phyloP scores from a whole-genome alignment of 1,139 yeast species.

The Magnusiomyces fungicola region DNA sequence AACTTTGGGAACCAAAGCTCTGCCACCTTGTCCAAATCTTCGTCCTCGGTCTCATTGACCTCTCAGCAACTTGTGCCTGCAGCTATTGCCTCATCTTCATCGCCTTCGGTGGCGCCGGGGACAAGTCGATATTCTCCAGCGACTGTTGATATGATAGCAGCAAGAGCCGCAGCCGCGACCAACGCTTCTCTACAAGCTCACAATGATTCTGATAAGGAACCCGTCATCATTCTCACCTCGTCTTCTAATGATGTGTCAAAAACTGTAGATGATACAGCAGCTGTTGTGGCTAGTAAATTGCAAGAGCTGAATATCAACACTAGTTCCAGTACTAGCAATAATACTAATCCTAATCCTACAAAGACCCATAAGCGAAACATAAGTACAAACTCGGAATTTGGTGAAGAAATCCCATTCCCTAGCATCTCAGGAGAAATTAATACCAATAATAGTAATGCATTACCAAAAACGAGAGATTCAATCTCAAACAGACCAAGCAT shows the following conservation, averaged over 20 bases:
- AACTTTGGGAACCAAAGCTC: slow-evolving; percentile 8
- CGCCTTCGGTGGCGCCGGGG: not conserved
- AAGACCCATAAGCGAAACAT: not conserved
- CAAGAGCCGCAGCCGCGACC: too few species aligned
- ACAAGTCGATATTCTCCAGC: too few species aligned
- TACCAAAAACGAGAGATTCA: not conserved
- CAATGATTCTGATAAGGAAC: too few species aligned
- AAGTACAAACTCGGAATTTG: not conserved
- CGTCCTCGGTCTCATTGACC: not conserved
- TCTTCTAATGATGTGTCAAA: too few species aligned
- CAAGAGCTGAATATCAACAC: too few species aligned
- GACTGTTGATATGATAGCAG: too few species aligned
- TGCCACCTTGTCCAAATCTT: not conserved
- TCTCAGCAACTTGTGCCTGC: not conserved
- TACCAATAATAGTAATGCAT: not conserved
- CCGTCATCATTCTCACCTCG: too few species aligned
- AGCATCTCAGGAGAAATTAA: not conserved
- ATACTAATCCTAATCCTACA: not conserved
- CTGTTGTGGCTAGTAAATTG: too few species aligned
- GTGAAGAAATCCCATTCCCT: slow-evolving; percentile 1
- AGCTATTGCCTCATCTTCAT: not conserved
- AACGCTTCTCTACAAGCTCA: too few species aligned
- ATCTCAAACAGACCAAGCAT: not conserved
- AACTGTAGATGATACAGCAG: too few species aligned
- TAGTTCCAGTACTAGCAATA: not conserved